These are phyloP conservation scores for Plantago major DNA, from an alignment of 257 asterid genomes.

Conservation along the genomic window DNA sequence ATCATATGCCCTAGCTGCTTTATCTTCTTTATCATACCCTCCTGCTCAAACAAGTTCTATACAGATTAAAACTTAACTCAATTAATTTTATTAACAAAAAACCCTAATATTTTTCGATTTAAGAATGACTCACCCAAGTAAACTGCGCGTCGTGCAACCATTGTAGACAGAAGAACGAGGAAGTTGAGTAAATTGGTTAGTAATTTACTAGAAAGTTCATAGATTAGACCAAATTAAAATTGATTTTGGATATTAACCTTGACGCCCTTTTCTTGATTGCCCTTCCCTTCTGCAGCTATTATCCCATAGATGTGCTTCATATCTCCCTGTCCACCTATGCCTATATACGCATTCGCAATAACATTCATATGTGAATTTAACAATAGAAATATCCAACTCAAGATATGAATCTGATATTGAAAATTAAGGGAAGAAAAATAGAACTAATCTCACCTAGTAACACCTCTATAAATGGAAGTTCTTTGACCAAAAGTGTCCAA, in stretches of 20 bases:
- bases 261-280: slow-evolving; percentile 91
- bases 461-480: slow-evolving; percentile 93
- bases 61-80: background rate
- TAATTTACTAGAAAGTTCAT: background rate
- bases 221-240: too few relatives aligned
- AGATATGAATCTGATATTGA: too few relatives aligned
- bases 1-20: slow-evolving; percentile 96
- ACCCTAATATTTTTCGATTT: background rate
- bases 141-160: slow-evolving; percentile 32
- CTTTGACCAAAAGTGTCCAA: slow-evolving; percentile 91
- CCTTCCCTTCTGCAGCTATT: slow-evolving; percentile 95
- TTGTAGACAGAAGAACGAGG: slow-evolving; percentile 2
- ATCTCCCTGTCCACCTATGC: slow-evolving; percentile 96
- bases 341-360: slow-evolving; percentile 21
- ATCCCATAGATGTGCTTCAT: slow-evolving; percentile 96
- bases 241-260: slow-evolving; percentile 38
- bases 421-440: background rate
- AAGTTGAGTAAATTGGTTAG: background rate
- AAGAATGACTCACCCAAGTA: slow-evolving; percentile 58
- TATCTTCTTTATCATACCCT: slow-evolving; percentile 95
- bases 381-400: background rate
- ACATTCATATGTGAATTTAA: background rate
- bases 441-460: slow-evolving; percentile 51
- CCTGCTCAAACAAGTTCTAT: slow-evolving; percentile 33
- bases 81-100: background rate